Base-by-base conservation (phyloP, 2,329 filamentous ascomycete genomes). In the Alternaria solani region DNA sequence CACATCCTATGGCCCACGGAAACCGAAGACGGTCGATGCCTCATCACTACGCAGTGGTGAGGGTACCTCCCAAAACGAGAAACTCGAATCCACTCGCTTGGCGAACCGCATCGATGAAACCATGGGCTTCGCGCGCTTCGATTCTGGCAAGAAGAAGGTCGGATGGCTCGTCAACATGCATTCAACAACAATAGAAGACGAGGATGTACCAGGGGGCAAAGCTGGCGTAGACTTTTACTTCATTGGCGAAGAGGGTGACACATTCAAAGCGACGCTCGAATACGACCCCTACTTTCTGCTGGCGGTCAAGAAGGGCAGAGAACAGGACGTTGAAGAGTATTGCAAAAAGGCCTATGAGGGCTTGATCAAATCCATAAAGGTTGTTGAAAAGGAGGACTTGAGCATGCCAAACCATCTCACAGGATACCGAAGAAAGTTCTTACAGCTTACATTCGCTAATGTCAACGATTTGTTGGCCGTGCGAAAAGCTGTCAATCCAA, bases 111-210 rank as follows among this genome's bases (percentile, higher is more conserved):
- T 99, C 76, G 96, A 99, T 82, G 95, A 98, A 82, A 86, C 87
- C 63, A 95, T 98, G 89, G 96, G 95, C 54, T 99, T 99, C 78
- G 86, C 89, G 34, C 91, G 94, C 51, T 97, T 94, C 77, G 96
- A 99, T 66, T 89, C 92, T 32, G 95, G 93, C 48, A 88, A 91
- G 75, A 93, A 90, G 81, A 91, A 89, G 75, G 87, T 91, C 51
- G 94, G 96, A 65, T 99, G 95, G 95, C 87, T 99, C 4, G 92
- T 94, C 70, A 99, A 98, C 75, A 92, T 98, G 82, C 92, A 97
- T 76, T 89, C 93, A 39, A 98, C 95, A 0, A 88, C 89, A 12
- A 85, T 99, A 46, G 83, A 97, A 78, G 94, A 98, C 75, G 87
- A 94, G 16, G 91, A 92, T 69, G 86, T 91, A 46, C 89, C 91